phyloP scores from a whole-genome alignment of 2,329 filamentous ascomycete genomes.

The Pestalotiopsis sp. region DNA sequence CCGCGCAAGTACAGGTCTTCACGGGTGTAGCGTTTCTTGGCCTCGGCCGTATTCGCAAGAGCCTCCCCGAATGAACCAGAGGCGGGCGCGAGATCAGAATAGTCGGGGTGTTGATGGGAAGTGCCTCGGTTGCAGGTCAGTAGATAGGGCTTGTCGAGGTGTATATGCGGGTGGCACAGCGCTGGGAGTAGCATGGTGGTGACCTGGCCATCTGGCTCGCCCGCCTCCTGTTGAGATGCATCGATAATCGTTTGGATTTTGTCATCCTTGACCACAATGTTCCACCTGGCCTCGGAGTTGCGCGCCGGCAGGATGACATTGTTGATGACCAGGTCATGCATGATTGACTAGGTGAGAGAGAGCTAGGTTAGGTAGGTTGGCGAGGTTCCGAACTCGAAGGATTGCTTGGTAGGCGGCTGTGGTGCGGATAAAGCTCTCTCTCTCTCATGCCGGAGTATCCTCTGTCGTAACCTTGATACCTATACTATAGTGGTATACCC shows the following conservation, averaged over 20 bases:
- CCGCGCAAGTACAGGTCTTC: constrained; percentile 68
- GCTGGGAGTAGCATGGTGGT: constrained; percentile 36
- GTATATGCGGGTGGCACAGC: constrained; percentile 74
- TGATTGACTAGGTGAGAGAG: neutral
- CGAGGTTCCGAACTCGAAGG: neutral
- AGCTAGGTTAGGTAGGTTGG: neutral
- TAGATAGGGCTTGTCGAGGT: constrained; percentile 69
- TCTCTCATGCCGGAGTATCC: no score
- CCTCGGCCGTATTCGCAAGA: constrained; percentile 49
- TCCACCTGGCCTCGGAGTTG: constrained; percentile 16
- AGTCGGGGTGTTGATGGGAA: constrained; percentile 48
- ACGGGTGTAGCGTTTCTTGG: constrained; percentile 64
- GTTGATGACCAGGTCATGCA: constrained; percentile 15
- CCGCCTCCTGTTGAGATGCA: constrained; percentile 17
- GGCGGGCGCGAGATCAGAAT: constrained; percentile 60
- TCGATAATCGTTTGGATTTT: constrained; percentile 18
- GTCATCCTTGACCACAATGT: constrained; percentile 22
- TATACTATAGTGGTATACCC: neutral
- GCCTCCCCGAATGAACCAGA: constrained; percentile 69
- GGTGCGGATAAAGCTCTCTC: neutral
- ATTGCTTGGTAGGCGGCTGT: neutral
- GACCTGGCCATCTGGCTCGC: constrained; percentile 15
- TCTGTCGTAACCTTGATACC: neutral
- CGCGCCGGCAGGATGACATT: constrained; percentile 21
- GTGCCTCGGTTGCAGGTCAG: constrained; percentile 40